These are phyloP conservation scores for Xanthoceras sorbifolium DNA, from an alignment of 345 rosid genomes.

Conservation along the genomic window DNA sequence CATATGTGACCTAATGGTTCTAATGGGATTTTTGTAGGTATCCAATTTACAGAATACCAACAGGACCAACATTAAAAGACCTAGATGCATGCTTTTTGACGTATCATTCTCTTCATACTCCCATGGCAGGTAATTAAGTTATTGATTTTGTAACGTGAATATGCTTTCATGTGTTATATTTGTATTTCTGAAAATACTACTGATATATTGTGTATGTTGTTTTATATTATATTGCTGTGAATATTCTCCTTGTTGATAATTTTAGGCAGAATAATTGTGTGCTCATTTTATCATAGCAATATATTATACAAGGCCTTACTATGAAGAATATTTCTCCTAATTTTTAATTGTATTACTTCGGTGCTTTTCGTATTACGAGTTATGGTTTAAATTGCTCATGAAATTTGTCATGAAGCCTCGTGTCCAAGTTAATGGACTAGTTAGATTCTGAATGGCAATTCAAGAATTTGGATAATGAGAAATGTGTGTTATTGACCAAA, in stretches of 20 bases:
- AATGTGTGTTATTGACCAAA: neutral
- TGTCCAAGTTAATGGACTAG: neutral
- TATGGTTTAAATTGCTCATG: neutral
- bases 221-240: neutral
- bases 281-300: neutral
- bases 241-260: neutral
- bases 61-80: conserved; percentile 84
- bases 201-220: neutral
- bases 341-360: neutral
- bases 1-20: conserved; percentile 4
- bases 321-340: neutral
- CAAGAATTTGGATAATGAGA: neutral
- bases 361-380: neutral
- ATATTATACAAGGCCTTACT: neutral
- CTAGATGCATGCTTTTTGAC: conserved; percentile 95
- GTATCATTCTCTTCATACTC: conserved; percentile 71
- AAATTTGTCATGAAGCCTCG: neutral
- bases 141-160: neutral
- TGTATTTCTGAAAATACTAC: neutral
- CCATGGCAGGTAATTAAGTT: conserved; percentile 45
- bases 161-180: conserved; percentile 4
- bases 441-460: neutral
- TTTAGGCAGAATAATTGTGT: neutral
- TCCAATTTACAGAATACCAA: conserved; percentile 93
- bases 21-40: conserved; percentile 45